Percentiles rank a stretch among this genome's conserved stretches.
These are phyloP conservation scores for Coemansia sp. DNA, from an alignment of 192 early-diverging fungal species.

Conservation along the genomic window DNA sequence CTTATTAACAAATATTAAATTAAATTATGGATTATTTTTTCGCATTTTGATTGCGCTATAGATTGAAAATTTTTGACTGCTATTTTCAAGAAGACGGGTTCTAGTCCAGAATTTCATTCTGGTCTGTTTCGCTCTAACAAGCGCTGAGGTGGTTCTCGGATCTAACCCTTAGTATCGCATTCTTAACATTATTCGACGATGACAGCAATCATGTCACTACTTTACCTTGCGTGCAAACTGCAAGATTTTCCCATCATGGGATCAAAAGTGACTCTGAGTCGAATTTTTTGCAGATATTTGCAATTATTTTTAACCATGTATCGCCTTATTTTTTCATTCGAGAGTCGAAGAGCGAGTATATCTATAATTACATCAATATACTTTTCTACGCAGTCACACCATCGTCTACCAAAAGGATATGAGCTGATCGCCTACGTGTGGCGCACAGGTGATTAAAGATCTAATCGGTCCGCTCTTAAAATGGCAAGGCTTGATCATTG, in stretches of 20 bases:
- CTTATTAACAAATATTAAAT: not conserved
- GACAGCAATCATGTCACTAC: not conserved
- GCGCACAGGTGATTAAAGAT: too few species aligned
- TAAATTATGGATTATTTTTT: not conserved
- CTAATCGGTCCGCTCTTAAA: too few species aligned
- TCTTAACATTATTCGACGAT: not conserved
- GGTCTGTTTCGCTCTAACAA: not conserved
- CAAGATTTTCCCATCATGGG: not conserved
- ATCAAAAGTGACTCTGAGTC: not conserved
- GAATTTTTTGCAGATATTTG: not conserved
- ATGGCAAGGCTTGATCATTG: too few species aligned
- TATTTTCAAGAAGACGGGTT: not conserved
- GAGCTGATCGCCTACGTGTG: too few species aligned
- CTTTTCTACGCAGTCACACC: too few species aligned
- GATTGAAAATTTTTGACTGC: not conserved
- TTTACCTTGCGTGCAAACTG: not conserved
- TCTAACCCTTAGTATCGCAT: not conserved
- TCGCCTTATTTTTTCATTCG: too few species aligned
- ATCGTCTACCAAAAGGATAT: too few species aligned
- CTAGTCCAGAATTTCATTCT: not conserved
- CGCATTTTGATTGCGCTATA: not conserved
- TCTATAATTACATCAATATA: too few species aligned
- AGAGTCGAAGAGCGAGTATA: too few species aligned
- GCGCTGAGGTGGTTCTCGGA: not conserved
- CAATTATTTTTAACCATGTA: too few species aligned